phyloP scores from a whole-genome alignment of 257 asterid genomes.

The Scutellaria minor region DNA sequence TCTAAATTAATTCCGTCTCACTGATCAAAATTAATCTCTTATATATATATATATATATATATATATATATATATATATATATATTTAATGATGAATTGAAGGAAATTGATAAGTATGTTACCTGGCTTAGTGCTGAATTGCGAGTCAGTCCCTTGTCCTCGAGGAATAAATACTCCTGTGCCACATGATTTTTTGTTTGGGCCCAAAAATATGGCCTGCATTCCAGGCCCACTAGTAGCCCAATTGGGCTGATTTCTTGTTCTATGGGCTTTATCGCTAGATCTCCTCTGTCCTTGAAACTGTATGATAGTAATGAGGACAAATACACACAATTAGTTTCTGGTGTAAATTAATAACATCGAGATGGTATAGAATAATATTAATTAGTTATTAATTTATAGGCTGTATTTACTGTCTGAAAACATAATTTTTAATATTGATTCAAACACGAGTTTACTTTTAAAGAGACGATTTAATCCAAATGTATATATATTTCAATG shows the following conservation, averaged over 20 bases:
- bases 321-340: not conserved
- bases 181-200: slow-evolving; percentile 47
- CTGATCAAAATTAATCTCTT: too few relatives aligned
- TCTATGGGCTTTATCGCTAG: slow-evolving; percentile 21
- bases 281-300: slow-evolving; percentile 27
- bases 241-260: slow-evolving; percentile 27
- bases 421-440: too few relatives aligned
- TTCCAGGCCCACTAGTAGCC: slow-evolving; percentile 50
- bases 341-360: not conserved
- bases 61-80: too few relatives aligned
- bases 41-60: too few relatives aligned
- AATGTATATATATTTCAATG: too few relatives aligned
- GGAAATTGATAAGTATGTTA: slow-evolving; percentile 3
- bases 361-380: too few relatives aligned
- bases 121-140: slow-evolving; percentile 50
- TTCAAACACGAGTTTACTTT: too few relatives aligned
- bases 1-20: too few relatives aligned
- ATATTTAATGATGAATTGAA: not conserved
- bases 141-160: slow-evolving; percentile 38
- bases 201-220: slow-evolving; percentile 69
- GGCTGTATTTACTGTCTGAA: too few relatives aligned
- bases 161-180: slow-evolving; percentile 75
- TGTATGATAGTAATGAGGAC: not conserved
- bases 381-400: too few relatives aligned
- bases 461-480: too few relatives aligned